A percentile compares a stretch with the other conserved stretches of the same genome.
These are phyloP conservation scores for Mucor piriformis DNA, from an alignment of 371 early-diverging fungal genomes.

Conservation along the genomic window DNA sequence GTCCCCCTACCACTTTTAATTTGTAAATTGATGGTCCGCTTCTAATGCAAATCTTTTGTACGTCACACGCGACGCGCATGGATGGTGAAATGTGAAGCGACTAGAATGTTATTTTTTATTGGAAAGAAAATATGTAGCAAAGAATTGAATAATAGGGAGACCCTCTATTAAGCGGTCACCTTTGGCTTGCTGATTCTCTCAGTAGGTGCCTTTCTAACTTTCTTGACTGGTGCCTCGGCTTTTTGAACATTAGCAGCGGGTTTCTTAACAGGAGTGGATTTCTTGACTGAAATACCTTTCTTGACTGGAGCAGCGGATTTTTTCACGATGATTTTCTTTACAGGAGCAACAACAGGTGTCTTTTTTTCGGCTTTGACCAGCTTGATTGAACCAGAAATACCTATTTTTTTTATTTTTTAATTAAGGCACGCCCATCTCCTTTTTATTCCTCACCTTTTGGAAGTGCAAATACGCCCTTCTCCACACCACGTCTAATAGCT, in stretches of 20 bases:
- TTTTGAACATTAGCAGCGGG: constrained; percentile 44
- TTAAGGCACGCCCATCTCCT: background rate
- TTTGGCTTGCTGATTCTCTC: background rate
- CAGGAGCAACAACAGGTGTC: constrained; percentile 30
- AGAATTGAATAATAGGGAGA: too few relatives aligned
- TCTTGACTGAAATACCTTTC: constrained; percentile 34
- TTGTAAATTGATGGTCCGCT: too few relatives aligned
- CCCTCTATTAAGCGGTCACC: too few relatives aligned
- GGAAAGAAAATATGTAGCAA: too few relatives aligned
- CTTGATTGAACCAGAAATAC: constrained; percentile 23
- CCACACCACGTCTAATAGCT: constrained; percentile 64
- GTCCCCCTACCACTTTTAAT: background rate
- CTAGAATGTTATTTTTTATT: too few relatives aligned
- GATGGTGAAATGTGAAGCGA: background rate
- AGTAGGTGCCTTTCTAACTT: constrained; percentile 34
- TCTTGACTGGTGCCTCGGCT: constrained; percentile 45
- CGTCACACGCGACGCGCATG: too few relatives aligned
- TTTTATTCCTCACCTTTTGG: constrained; percentile 55
- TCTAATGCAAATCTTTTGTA: too few relatives aligned
- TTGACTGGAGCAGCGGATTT: constrained; percentile 34
- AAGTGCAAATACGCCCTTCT: constrained; percentile 57
- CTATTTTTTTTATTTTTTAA: background rate
- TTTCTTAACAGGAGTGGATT: constrained; percentile 57
- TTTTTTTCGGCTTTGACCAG: constrained; percentile 60
- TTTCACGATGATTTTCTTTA: constrained; percentile 38